A percentile compares a stretch with the other conserved stretches of the same genome.
Conservation (phyloP, 306 rosid species). For the Carpinus fangiana region DNA sequence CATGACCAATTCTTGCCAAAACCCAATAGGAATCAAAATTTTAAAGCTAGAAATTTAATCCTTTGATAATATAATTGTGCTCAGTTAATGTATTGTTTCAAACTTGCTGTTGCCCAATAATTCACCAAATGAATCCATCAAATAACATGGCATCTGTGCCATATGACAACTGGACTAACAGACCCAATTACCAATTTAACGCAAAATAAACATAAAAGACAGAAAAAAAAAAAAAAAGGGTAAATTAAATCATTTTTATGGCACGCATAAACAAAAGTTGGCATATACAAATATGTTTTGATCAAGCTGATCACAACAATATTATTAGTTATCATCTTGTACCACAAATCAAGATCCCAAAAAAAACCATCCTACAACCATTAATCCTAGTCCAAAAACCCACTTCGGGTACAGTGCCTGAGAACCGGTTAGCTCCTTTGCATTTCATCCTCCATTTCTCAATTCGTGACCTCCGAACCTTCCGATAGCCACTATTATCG, state of each 20-base stretch:
- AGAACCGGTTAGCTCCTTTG: background rate
- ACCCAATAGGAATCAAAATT: background rate
- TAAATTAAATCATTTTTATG: background rate
- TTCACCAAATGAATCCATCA: background rate
- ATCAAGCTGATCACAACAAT: background rate
- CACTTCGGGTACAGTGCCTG: background rate
- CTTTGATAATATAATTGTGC: background rate
- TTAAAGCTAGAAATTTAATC: background rate
- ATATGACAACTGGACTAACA: background rate
- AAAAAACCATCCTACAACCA: background rate
- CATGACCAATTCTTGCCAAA: background rate
- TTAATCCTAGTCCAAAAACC: background rate
- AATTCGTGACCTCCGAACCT: background rate
- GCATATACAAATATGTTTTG: background rate
- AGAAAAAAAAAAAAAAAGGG: too few relatives aligned
- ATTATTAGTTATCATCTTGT: background rate
- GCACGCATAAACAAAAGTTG: background rate
- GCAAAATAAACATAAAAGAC: background rate
- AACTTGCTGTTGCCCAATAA: background rate
- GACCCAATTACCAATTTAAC: background rate
- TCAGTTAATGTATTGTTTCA: background rate
- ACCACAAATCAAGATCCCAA: background rate
- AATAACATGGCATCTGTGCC: background rate
- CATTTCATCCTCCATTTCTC: background rate
- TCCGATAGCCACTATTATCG: background rate